Percentiles rank a stretch among this genome's conserved stretches.
These are phyloP conservation scores for Boletus vermiculosoides DNA, from an alignment of 768 basidiomycete species.

Conservation along the genomic window DNA sequence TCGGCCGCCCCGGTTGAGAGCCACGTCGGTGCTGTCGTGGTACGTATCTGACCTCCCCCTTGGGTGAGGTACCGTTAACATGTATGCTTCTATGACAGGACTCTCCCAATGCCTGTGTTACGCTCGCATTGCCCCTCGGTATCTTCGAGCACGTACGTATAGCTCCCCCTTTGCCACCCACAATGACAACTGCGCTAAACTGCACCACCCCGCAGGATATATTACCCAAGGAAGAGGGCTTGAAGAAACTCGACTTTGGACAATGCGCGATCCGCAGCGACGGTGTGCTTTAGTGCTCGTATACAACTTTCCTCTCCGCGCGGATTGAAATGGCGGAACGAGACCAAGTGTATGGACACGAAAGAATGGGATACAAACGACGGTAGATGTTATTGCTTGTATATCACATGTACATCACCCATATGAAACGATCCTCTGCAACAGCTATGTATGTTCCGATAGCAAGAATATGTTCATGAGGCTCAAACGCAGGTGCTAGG, in stretches of 20 bases:
- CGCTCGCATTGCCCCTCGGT: slow-evolving; percentile 68
- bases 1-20: slow-evolving; percentile 70
- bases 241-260: slow-evolving; percentile 57
- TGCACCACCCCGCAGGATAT: slow-evolving; percentile 49
- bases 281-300: slow-evolving; percentile 41
- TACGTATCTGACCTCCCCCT: slow-evolving; percentile 32
- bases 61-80: background rate
- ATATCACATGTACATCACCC: background rate
- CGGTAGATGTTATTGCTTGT: background rate
- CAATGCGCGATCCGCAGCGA: slow-evolving; percentile 69
- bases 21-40: slow-evolving; percentile 69
- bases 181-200: background rate
- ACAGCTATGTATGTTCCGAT: too few species aligned
- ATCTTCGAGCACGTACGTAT: slow-evolving; percentile 68
- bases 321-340: background rate
- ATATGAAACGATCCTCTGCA: background rate
- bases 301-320: background rate
- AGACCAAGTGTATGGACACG: background rate
- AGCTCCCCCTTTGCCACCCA: background rate
- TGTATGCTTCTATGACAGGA: slow-evolving; percentile 40
- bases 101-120: slow-evolving; percentile 77
- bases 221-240: slow-evolving; percentile 59
- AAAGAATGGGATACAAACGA: background rate
- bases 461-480: background rate
- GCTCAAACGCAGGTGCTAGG: background rate